Base-by-base conservation (phyloP, 331 rosid species). In the Rhamnella rubrinervis region DNA sequence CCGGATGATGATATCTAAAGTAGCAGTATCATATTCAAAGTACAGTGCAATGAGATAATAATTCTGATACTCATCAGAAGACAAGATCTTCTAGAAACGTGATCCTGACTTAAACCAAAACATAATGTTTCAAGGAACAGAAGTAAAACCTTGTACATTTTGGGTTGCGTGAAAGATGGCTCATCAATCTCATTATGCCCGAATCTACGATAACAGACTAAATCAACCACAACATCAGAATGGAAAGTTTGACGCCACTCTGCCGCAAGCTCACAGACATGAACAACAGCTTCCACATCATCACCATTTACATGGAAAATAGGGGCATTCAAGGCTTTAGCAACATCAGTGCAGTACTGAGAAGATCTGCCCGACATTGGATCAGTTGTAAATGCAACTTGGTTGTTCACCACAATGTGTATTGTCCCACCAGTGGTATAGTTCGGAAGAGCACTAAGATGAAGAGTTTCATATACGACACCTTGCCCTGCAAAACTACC, bases 401-500 rank as follows among this genome's bases (percentile, higher is more conserved):
- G 99, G 76, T 95, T 95, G 81, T 95, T 95, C 63, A 91, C 84
- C 67, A 91, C 96, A 67, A 95, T 81, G 79, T 95, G 99, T 57
- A 87, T 87, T 1, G 99, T 95, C 65, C 99, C 99, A 37, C 99
- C 99, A 16, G 99, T 95, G 19, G 87, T 69, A 72, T 95, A 89
- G 83, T 95, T 95, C 4, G 93, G 97, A 78, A 95, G 96, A 78
- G 97, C 96, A 74, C 99, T 95, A 52, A 95, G 85, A 95, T 95
- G 99, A 13, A 95, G 83, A 38, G 93, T 89, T 81, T 95, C 99
- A 23, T 91, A 95, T 74, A 91, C 99, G 55, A 95, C 99, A 60
- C 99, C 99, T 83, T 91, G 97, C 55, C 99, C 99, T 8, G 99
- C 96, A 86, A 91, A 95, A 74, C 99, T 95, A 78, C 99, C 97